phyloP scores from a whole-genome alignment of 2,329 filamentous ascomycete genomes.

The Alternaria sp. region DNA sequence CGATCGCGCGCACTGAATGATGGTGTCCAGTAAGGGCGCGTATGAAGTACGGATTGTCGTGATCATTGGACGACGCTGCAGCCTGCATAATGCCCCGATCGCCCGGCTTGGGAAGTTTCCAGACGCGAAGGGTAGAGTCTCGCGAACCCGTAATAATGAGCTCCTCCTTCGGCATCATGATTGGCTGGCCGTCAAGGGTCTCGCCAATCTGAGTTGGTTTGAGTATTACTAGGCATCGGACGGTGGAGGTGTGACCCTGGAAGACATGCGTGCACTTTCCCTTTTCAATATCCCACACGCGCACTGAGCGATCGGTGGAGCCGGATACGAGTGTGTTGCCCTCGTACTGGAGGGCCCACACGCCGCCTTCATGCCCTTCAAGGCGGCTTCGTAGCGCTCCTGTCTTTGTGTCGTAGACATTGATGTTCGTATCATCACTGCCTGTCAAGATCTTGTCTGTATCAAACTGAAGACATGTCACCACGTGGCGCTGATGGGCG shows the following conservation, averaged over 20 bases:
- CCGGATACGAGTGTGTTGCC: conserved; percentile 95
- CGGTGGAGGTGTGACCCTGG: conserved; percentile 96
- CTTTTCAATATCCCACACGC: conserved; percentile 98
- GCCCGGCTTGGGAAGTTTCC: conserved; percentile 84
- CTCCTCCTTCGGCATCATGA: conserved; percentile 93
- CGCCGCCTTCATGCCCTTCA: conserved; percentile 92
- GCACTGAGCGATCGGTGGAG: conserved; percentile 94
- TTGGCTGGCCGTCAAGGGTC: conserved; percentile 71
- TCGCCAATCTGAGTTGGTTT: conserved; percentile 82
- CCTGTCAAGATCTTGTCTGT: conserved; percentile 97
- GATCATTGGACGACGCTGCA: conserved; percentile 72
- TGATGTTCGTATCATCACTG: conserved; percentile 96
- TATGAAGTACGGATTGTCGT: conserved; percentile 93
- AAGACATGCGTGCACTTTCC: conserved; percentile 94
- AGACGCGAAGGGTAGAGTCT: conserved; percentile 91
- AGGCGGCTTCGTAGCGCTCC: conserved; percentile 83
- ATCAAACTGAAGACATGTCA: conserved; percentile 97
- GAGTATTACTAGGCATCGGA: conserved; percentile 92
- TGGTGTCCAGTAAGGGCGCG: conserved; percentile 84
- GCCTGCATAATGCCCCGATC: conserved; percentile 81
- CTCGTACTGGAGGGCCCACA: conserved; percentile 97
- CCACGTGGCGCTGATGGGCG: conserved; percentile 95
- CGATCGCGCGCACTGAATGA: conserved; percentile 94
- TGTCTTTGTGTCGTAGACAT: conserved; percentile 97
- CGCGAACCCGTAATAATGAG: conserved; percentile 97